These are phyloP conservation scores for Batrachochytrium dendrobatidis DNA, from an alignment of 371 early-diverging fungal species.

Conservation along the genomic window DNA sequence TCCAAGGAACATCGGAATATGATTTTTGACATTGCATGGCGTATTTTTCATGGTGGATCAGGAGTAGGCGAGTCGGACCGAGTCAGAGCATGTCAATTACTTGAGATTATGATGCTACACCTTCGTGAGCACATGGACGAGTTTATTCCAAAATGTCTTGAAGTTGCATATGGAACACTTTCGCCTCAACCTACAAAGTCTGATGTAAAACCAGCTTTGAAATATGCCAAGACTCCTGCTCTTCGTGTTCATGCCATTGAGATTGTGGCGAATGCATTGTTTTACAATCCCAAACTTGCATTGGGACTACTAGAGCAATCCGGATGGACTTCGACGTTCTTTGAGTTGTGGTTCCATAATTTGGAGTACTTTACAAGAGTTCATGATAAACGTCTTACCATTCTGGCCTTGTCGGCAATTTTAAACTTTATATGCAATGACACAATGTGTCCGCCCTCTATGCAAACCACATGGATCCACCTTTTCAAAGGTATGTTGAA, in stretches of 20 bases:
- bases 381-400: conserved; percentile 85
- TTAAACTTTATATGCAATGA: conserved; percentile 60
- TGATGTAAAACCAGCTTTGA: conserved; percentile 26
- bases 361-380: conserved; percentile 66
- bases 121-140: conserved; percentile 67
- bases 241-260: conserved; percentile 24
- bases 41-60: conserved; percentile 52
- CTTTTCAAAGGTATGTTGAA: conserved; percentile 59
- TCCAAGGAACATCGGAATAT: conserved; percentile 13
- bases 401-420: conserved; percentile 68
- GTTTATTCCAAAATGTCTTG: conserved; percentile 53
- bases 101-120: conserved; percentile 70
- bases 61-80: conserved; percentile 61
- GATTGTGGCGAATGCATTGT: conserved; percentile 65
- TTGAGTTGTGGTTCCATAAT: conserved; percentile 68
- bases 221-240: conserved; percentile 8
- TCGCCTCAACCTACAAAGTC: conserved; percentile 55
- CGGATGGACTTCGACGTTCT: conserved; percentile 67
- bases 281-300: conserved; percentile 73
- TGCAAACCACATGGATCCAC: conserved; percentile 65
- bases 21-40: conserved; percentile 20
- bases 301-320: conserved; percentile 68
- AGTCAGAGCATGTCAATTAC: conserved; percentile 64
- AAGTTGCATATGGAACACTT: conserved; percentile 35
- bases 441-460: conserved; percentile 58